Conservation (phyloP, 2,329 filamentous ascomycete species). For the Tolypocladium ovalisporum region DNA sequence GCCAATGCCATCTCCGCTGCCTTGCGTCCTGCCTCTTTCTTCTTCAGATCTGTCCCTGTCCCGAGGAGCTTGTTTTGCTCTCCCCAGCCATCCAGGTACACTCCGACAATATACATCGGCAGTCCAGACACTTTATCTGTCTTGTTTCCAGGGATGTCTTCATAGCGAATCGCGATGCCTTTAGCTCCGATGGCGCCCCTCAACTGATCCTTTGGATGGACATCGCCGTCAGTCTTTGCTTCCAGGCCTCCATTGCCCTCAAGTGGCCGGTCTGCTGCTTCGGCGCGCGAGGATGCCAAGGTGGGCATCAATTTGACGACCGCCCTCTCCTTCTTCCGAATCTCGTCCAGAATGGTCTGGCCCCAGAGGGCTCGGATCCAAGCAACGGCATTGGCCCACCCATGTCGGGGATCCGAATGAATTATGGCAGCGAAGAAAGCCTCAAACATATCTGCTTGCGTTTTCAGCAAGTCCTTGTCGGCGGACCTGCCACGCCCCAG, state of each 20-base stretch:
- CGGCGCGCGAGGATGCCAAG: neutral
- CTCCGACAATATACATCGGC: slow-evolving; percentile 50
- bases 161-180: slow-evolving; percentile 51
- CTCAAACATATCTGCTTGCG: slow-evolving; percentile 80
- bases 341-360: slow-evolving; percentile 46
- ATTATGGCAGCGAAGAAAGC: slow-evolving; percentile 77
- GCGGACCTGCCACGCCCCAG: slow-evolving; percentile 19
- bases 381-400: slow-evolving; percentile 46
- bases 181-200: slow-evolving; percentile 35
- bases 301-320: no score
- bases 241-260: neutral
- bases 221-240: neutral
- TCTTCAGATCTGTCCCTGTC: slow-evolving; percentile 51
- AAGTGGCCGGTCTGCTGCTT: neutral
- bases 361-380: slow-evolving; percentile 75
- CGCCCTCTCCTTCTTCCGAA: slow-evolving; percentile 19
- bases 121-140: slow-evolving; percentile 44
- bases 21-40: slow-evolving; percentile 57
- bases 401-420: slow-evolving; percentile 51
- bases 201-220: slow-evolving; percentile 19
- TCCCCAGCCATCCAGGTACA: slow-evolving; percentile 59
- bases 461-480: slow-evolving; percentile 53
- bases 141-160: slow-evolving; percentile 39
- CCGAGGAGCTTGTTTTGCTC: slow-evolving; percentile 52
- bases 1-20: slow-evolving; percentile 54